A percentile compares a stretch with the other conserved stretches of the same genome.
Conservation (phyloP, 129 eudicot genomes). For the Pittosporum tobira region DNA sequence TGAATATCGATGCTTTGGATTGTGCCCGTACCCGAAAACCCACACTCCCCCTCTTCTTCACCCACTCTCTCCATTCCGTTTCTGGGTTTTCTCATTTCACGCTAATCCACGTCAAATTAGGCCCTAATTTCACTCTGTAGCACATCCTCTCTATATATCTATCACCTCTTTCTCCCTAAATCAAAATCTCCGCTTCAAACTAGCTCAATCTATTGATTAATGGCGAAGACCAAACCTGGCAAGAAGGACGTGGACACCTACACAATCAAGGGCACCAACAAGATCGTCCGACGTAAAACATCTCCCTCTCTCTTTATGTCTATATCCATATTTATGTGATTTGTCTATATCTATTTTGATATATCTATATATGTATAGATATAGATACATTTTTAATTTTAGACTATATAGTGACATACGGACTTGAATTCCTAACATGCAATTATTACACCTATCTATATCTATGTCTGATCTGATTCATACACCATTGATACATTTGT, state of each 20-base stretch:
- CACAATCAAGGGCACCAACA: conserved; percentile 42
- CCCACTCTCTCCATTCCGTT: conserved; percentile 7
- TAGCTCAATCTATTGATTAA: conserved; percentile 4
- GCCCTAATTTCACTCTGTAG: conserved; percentile 16
- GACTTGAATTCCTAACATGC: too few species aligned
- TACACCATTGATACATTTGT: too few species aligned
- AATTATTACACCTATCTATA: too few species aligned
- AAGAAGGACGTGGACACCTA: conserved; percentile 37
- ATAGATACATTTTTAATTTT: too few species aligned
- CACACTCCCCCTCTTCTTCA: conserved; percentile 8
- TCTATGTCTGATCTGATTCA: too few species aligned
- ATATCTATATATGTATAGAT: too few species aligned
- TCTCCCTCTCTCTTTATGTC: neutral
- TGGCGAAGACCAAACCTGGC: conserved; percentile 46
- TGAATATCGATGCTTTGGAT: conserved; percentile 8
- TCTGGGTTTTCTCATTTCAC: neutral
- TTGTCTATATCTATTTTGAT: too few species aligned
- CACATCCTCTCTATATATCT: conserved; percentile 2
- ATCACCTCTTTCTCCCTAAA: neutral
- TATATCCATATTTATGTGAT: too few species aligned
- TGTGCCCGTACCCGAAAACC: conserved; percentile 21
- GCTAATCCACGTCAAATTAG: neutral
- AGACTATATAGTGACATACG: too few species aligned
- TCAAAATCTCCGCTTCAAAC: neutral
- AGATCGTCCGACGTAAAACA: conserved; percentile 20